A percentile compares a stretch with the other conserved stretches of the same genome.
phyloP scores from a whole-genome alignment of 169 alveolate genomes.

The Plasmodium malariae region DNA sequence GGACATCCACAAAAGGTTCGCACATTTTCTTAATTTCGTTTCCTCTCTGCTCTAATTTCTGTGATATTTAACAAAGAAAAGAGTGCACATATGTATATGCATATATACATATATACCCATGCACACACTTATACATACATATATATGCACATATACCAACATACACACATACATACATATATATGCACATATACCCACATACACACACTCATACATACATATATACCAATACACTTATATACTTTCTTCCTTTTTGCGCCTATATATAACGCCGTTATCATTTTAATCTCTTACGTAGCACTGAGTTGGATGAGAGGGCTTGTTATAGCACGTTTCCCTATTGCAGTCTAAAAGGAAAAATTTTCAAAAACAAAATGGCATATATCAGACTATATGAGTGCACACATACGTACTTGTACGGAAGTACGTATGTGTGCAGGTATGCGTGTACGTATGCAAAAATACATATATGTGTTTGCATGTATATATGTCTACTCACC shows the following conservation, averaged over 20 bases:
- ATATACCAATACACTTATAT: too few species aligned
- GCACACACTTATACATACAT: not conserved
- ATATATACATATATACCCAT: not conserved
- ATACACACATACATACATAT: too few species aligned
- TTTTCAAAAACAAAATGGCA: not conserved
- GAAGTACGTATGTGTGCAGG: not conserved
- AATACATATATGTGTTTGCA: too few species aligned
- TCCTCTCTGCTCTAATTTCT: constrained; percentile 60
- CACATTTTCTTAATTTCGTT: constrained; percentile 30
- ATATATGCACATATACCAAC: too few species aligned
- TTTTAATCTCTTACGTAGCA: constrained; percentile 25
- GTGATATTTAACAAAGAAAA: not conserved
- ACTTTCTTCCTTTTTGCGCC: too few species aligned
- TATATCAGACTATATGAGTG: not conserved
- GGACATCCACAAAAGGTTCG: constrained; percentile 27
- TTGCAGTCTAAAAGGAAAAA: constrained; percentile 6
- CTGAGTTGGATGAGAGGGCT: constrained; percentile 41
- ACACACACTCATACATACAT: too few species aligned
- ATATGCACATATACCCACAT: too few species aligned
- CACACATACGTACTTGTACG: not conserved
- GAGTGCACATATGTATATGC: not conserved
- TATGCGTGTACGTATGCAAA: not conserved
- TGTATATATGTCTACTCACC: too few species aligned
- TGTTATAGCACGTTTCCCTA: constrained; percentile 20
- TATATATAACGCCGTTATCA: not conserved